Base-by-base conservation (phyloP, 106 monocot species). In the Triglochin maritima region DNA sequence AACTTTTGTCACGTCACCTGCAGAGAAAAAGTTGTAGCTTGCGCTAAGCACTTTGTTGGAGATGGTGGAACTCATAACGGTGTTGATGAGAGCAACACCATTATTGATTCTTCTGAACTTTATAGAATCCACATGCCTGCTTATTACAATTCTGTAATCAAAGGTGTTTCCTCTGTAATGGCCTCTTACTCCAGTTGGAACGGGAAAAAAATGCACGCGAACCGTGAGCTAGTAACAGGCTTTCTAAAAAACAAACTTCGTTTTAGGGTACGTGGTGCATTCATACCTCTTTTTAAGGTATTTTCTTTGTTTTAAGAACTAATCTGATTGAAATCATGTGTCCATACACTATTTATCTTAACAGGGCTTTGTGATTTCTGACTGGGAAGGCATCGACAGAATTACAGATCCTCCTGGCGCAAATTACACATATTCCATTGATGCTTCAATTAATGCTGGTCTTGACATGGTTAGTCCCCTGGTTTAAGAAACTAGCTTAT, bases 171-270 rank as follows among this genome's bases (percentile, higher is more conserved):
- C 16, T 74, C 82, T 4, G 74, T 92, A 3, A 92, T 92, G 92
- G 77, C 79, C 17, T 87, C 87, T 9, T 92, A 83, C 63, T 87
- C 92, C n/a, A 92, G 92, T 58, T 87, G 87, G 92, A 92, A 92
- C 57, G 92, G 92, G 8, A 76, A 76, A 9, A 92, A 92, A 58
- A 92, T 92, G 92, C 92, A 92, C 64, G 76, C 84, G 14, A 87
- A 92, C 66, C 82, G 17, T 65, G 68, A 74, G 60, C 78, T 92
- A 15, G 59, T 92, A 47, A 92, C 92, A 17, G 78, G 75, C 16
- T 81, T 71, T 71, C 92, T 92, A 65, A 92, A 92, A 72, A 79
- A 85, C 73, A 87, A 70, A 41, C 76, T 81, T 16, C 62, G 17
- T 29, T 81, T 81, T 50, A 72, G 77, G 64, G 81, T 81, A 42